A percentile compares a stretch with the other conserved stretches of the same genome.
These are phyloP conservation scores for Rhodotorula glutinis DNA, from an alignment of 1,284 basidiomycete species.

Conservation along the genomic window DNA sequence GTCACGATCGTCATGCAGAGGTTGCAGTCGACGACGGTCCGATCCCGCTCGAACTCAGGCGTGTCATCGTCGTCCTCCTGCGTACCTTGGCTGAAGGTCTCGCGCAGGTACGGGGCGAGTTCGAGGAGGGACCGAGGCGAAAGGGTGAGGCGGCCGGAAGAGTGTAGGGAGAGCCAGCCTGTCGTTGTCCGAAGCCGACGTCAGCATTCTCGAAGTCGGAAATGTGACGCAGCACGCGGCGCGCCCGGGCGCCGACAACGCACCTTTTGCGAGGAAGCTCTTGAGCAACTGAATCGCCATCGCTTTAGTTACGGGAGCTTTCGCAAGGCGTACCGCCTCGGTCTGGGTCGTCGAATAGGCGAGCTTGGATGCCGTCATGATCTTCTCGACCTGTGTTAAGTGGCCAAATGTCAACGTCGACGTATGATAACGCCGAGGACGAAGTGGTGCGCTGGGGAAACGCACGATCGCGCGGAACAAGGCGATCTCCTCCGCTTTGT, in stretches of 20 bases:
- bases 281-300: constrained; percentile 62
- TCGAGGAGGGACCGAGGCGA: constrained; percentile 71
- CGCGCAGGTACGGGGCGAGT: constrained; percentile 67
- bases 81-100: constrained; percentile 65
- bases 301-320: constrained; percentile 65
- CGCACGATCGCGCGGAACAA: constrained; percentile 76
- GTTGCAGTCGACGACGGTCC: constrained; percentile 61
- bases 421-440: not conserved
- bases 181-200: too few species aligned
- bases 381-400: constrained; percentile 69
- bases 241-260: too few species aligned
- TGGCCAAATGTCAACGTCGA: too few species aligned
- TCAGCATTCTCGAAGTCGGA: too few species aligned
- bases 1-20: constrained; percentile 65
- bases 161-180: constrained; percentile 40
- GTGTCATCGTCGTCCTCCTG: constrained; percentile 15
- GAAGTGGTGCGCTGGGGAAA: constrained; percentile 11
- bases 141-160: constrained; percentile 59
- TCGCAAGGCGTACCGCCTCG: constrained; percentile 62
- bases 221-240: too few species aligned
- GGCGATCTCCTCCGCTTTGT: constrained; percentile 67
- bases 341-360: constrained; percentile 71
- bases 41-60: constrained; percentile 8
- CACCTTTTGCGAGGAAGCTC: constrained; percentile 76
- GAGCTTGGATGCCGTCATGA: constrained; percentile 71